Evolutionary conservation across 176 grass and related monocot genomes (phyloP), one percentile per base, ranked within the genome.

Genomic region (Eremochloa ophiuroides): DNA sequence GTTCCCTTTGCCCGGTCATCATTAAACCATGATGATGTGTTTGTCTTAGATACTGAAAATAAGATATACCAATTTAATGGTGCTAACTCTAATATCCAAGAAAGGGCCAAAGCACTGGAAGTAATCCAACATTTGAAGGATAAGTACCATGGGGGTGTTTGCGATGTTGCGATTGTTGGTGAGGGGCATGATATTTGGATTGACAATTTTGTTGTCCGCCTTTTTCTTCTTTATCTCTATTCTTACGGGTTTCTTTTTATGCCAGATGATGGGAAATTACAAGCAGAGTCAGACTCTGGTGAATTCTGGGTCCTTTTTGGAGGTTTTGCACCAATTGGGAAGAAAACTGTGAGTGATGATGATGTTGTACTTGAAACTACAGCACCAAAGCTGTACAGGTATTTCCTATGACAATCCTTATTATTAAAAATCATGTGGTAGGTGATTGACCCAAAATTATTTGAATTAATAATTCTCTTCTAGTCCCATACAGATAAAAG

Each of bases 11-110:
- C 88, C 79, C 95, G 95, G 6, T 95, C 92, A 22, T 88, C 90
- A 16, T 80, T 98, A 31, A 98, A 98, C 62, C 95, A 98, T 71
- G 95, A 98, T 80, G 95, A 98, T 84, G 92, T 98, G 17, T 98
- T 98, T 81, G 93, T 98, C 75, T 89, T 95, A 59, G 92, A 98
- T 67, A 89, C 92, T 48, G 92, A 95, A 85, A 85, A 50, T 11
- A 98, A 95, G 87, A 93, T 98, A 84, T 98, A 89, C 80, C 95
- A 98, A 51, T 98, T 98, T 81, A 98, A 98, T 63, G 95, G 95
- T 31, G 90, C 92, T 66, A 98, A 95, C 87, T 95, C 95, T 46
- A 95, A 91, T 88, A 98, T 98, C 64, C 95, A 98, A 95, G 95
- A 98, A 88, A 98, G 95, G 81, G 95, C 88, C 53, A 98, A 98